phyloP scores from a whole-genome alignment of 257 asterid species.

The Gentiana macrophylla region DNA sequence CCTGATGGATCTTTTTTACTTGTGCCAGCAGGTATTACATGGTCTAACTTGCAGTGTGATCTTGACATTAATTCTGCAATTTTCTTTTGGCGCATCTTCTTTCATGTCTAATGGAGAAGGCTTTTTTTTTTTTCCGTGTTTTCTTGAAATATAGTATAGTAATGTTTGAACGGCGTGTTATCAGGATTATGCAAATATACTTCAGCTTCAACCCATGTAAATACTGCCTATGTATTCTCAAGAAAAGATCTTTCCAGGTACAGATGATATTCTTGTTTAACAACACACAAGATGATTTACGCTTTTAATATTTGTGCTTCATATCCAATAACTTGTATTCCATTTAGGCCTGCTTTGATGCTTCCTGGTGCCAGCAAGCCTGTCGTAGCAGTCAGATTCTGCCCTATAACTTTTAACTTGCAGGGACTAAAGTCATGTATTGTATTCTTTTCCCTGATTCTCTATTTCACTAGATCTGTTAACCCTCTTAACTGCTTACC shows the following conservation, averaged over 20 bases:
- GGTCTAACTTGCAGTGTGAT: neutral
- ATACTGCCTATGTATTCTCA: slow-evolving; percentile 77
- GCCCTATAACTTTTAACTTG: slow-evolving; percentile 57
- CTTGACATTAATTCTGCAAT: neutral
- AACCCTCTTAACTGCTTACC: slow-evolving; percentile 1
- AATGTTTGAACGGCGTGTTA: neutral
- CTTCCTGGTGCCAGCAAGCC: slow-evolving; percentile 98
- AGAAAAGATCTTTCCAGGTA: slow-evolving; percentile 93
- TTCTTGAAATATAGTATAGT: no score
- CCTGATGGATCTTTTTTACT: slow-evolving; percentile 94
- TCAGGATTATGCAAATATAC: slow-evolving; percentile 77
- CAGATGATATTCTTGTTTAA: slow-evolving; percentile 16
- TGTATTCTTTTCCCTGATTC: slow-evolving; percentile 7
- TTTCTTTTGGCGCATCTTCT: neutral
- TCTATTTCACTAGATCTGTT: neutral
- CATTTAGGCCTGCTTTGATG: slow-evolving; percentile 85
- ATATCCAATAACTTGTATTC: neutral
- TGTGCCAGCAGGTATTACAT: slow-evolving; percentile 82
- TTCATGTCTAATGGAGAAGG: no score
- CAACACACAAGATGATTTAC: neutral
- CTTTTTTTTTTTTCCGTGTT: no score
- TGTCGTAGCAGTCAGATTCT: slow-evolving; percentile 90
- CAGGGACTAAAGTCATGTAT: slow-evolving; percentile 62
- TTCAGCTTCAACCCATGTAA: slow-evolving; percentile 53
- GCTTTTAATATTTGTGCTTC: no score